Base-by-base conservation (phyloP, 192 early-diverging fungal genomes). In the Gorgonomyces haynaldii region DNA sequence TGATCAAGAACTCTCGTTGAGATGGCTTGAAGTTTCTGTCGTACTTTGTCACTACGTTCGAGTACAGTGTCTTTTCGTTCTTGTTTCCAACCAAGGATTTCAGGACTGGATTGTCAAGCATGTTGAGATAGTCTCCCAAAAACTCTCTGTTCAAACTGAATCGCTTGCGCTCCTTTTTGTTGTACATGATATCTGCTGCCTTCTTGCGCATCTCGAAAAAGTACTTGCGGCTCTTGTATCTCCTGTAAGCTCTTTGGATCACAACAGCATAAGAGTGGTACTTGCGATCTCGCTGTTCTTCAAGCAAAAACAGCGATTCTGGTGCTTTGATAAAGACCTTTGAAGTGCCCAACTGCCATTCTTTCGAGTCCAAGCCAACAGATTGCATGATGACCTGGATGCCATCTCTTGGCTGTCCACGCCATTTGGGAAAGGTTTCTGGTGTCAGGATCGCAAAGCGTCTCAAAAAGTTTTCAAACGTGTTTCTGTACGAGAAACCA, bases 301-400 rank as follows among this genome's bases (percentile, higher is more conserved):
- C 95, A 3, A 97, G 68, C 2, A 86, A 72, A 56, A 93, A 97
- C 19, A 87, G 70, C 2, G 86, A 89, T 58, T 98, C 95, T 19
- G 95, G 95, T 29, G 83, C 81, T 32, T 91, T 83, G 61, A 98
- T 90, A 62, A 98, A 98, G 13, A 86, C 81, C 69, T 98, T 98
- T 40, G 83, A 85, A 2, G 75, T 78, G 25, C 96, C 96, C 42
- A 98, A 74, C 64, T 97, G 93, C 91, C 92, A 98, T 61, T 96
- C 89, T 21, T 85, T 79, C 4, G 69, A 41, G 20, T 78, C 70
- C 49, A 98, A 83, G 34, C 81, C 80, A 2, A 86, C 89, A 35
- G 91, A 83, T 53, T 85, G 72, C 41, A 98, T 73, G 50, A 98
- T 93, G 37, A 74, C 61, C 23, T 79, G 63, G 12, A 85, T 69